phyloP scores from a whole-genome alignment of 1,284 basidiomycete species.

The Ustilago tritici region DNA sequence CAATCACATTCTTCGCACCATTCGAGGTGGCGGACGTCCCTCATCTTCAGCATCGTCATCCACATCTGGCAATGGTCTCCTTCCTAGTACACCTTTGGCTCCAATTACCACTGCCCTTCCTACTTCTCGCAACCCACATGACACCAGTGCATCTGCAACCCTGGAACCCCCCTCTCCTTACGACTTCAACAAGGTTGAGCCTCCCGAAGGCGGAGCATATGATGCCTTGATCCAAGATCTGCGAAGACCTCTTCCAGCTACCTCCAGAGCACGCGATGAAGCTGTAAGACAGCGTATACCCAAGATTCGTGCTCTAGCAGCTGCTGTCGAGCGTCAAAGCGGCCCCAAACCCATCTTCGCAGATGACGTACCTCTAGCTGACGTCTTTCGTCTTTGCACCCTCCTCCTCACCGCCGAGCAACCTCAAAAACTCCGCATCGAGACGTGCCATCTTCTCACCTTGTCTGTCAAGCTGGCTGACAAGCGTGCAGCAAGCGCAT shows the following conservation, averaged over 20 bases:
- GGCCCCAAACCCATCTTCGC: constrained; percentile 37
- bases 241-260: constrained; percentile 43
- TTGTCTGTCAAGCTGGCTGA: constrained; percentile 55
- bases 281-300: constrained; percentile 42
- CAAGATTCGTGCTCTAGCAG: constrained; percentile 44
- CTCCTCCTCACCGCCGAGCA: constrained; percentile 51
- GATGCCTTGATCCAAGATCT: constrained; percentile 41
- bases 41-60: constrained; percentile 25
- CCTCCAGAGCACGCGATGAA: constrained; percentile 34
- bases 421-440: constrained; percentile 48
- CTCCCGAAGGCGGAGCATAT: constrained; percentile 37
- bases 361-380: constrained; percentile 47
- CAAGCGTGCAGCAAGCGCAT: constrained; percentile 45
- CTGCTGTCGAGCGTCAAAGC: constrained; percentile 47
- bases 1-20: constrained; percentile 46
- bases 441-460: constrained; percentile 50
- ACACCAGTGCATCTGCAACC: constrained; percentile 18
- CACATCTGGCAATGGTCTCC: constrained; percentile 26
- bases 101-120: constrained; percentile 47
- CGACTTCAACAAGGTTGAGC: constrained; percentile 31
- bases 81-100: constrained; percentile 30
- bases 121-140: constrained; percentile 27
- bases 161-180: constrained; percentile 45
- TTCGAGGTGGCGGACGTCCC: constrained; percentile 32
- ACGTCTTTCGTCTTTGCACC: constrained; percentile 55